A percentile compares a stretch with the other conserved stretches of the same genome.
phyloP scores from a whole-genome alignment of 2,329 filamentous ascomycete genomes.

The Penicillium sp. region DNA sequence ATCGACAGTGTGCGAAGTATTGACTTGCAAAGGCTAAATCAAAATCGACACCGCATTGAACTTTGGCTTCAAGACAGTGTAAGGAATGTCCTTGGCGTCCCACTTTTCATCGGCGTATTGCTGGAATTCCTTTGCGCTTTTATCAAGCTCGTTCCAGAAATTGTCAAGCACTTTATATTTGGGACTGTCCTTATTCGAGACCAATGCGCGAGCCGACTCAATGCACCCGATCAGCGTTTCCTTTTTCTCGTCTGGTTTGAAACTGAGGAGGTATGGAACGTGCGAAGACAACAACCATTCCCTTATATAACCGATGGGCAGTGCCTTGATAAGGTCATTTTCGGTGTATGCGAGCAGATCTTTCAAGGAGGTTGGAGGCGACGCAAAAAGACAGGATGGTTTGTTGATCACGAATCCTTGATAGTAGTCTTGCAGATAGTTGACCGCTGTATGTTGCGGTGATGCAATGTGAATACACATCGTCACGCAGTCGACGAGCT shows the following conservation, averaged over 20 bases:
- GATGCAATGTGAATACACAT: constrained; percentile 16
- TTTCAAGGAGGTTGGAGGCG: neutral
- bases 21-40: too few relatives aligned
- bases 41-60: too few relatives aligned
- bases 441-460: constrained; percentile 13
- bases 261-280: constrained; percentile 2
- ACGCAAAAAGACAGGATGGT: constrained; percentile 6
- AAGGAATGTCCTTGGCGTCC: too few relatives aligned
- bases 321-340: constrained; percentile 4
- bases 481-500: constrained; percentile 12
- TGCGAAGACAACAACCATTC: constrained; percentile 12
- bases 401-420: constrained; percentile 13
- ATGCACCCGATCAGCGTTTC: too few relatives aligned
- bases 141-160: too few relatives aligned
- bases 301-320: constrained; percentile 2
- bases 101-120: too few relatives aligned
- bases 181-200: too few relatives aligned
- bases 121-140: too few relatives aligned
- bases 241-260: neutral
- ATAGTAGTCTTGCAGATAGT: constrained; percentile 15
- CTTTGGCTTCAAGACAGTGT: too few relatives aligned
- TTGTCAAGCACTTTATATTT: too few relatives aligned
- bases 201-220: too few relatives aligned
- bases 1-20: too few relatives aligned
- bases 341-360: constrained; percentile 4